Evolutionary conservation across 139 green algal genomes (phyloP).

Genomic region (Choricystis sp.): DNA sequence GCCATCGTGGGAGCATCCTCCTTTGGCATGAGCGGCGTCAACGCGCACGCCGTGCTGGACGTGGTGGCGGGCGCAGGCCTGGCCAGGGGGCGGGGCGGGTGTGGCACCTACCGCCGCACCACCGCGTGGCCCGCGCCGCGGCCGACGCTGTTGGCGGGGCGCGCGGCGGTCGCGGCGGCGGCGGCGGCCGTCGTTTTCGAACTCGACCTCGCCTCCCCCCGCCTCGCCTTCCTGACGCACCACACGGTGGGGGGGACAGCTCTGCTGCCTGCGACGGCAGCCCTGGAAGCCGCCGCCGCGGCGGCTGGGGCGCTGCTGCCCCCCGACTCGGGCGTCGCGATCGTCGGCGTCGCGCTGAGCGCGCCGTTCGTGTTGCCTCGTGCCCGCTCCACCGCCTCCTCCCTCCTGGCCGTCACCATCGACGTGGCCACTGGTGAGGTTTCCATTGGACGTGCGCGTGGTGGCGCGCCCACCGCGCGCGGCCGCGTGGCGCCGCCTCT

Average conservation of each 20-base stretch:
- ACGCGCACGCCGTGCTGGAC: constrained; percentile 21
- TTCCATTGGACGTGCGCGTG: not conserved
- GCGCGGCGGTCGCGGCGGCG: not conserved
- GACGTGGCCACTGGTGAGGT: not conserved
- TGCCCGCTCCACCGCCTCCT: too few relatives aligned
- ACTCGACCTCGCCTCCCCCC: constrained; percentile 10
- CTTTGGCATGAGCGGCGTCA: constrained; percentile 34
- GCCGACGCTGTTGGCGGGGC: not conserved
- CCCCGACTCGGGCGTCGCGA: not conserved
- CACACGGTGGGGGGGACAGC: constrained; percentile 35
- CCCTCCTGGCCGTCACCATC: not conserved
- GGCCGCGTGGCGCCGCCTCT: not conserved
- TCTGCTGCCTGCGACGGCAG: constrained; percentile 48
- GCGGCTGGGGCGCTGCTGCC: not conserved
- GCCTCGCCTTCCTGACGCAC: constrained; percentile 40
- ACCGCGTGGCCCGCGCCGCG: not conserved
- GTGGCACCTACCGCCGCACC: not conserved
- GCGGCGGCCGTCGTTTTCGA: constrained; percentile 10
- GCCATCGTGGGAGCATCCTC: constrained; percentile 20
- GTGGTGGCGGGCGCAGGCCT: not conserved
- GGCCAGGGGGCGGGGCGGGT: not conserved
- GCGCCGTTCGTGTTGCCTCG: not conserved
- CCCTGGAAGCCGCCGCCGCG: constrained; percentile 36
- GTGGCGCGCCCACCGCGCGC: too few relatives aligned
- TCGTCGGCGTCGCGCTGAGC: not conserved